Conservation (phyloP, 768 basidiomycete genomes). For the Kwoniella heveanensis region DNA sequence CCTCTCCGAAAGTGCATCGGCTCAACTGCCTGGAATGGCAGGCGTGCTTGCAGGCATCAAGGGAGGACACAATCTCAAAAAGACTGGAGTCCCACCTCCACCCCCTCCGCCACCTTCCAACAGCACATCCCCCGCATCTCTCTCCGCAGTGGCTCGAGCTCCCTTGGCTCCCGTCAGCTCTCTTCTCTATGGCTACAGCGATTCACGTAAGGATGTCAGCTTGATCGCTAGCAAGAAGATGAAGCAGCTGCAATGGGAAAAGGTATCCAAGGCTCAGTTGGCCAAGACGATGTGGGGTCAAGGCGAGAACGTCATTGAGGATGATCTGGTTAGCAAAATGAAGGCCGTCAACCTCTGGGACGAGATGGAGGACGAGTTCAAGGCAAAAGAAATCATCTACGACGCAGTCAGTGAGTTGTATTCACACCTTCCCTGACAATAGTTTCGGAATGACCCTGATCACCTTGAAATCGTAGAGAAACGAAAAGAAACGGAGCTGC, state of each 20-base stretch:
- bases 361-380: constrained; percentile 98
- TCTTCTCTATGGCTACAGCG: constrained; percentile 44
- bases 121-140: constrained; percentile 15
- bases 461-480: constrained; percentile 69
- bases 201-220: constrained; percentile 75
- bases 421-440: background rate
- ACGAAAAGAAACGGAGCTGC: constrained; percentile 83
- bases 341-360: constrained; percentile 84
- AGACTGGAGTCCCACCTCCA: constrained; percentile 10
- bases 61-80: constrained; percentile 46
- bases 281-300: constrained; percentile 78
- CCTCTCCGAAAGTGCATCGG: background rate
- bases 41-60: constrained; percentile 50
- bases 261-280: constrained; percentile 85
- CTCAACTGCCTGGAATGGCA: constrained; percentile 34
- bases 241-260: constrained; percentile 99
- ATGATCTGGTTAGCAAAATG: constrained; percentile 78
- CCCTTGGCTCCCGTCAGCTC: constrained; percentile 50
- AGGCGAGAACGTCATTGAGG: constrained; percentile 63
- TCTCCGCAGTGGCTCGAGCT: constrained; percentile 24
- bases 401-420: constrained; percentile 72
- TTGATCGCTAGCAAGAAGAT: constrained; percentile 85
- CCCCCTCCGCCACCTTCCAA: constrained; percentile 19
- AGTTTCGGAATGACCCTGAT: too few species aligned
- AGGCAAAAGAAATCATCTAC: constrained; percentile 89